These are phyloP conservation scores for Wilhelminamyces savonicus DNA, from an alignment of 805 yeast genomes.

Conservation along the genomic window DNA sequence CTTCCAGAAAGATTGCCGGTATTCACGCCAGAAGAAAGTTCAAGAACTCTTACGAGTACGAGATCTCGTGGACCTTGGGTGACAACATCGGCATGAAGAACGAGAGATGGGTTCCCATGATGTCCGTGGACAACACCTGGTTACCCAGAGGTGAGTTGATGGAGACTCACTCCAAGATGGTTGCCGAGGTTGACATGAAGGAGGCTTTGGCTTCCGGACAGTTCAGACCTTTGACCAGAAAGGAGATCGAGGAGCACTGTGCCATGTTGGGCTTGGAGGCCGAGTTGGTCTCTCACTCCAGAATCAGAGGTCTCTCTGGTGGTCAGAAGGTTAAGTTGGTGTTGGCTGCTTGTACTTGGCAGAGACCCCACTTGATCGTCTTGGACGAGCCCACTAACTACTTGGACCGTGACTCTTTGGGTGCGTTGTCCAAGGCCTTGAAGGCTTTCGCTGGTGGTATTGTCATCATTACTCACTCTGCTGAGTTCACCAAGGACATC, in stretches of 20 bases:
- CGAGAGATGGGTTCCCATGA: conserved; percentile 99
- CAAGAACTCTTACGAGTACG: conserved; percentile 99
- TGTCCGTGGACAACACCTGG: conserved; percentile 99
- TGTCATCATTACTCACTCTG: conserved; percentile 99
- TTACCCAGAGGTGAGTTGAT: conserved; percentile 98
- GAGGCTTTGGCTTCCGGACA: conserved; percentile 99
- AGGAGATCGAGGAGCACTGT: conserved; percentile 99
- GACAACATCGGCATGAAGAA: conserved; percentile 98
- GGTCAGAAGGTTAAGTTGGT: conserved; percentile 99
- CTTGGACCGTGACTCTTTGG: conserved; percentile 98
- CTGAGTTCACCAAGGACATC: conserved; percentile 98
- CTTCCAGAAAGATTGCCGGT: conserved; percentile 94
- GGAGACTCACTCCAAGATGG: conserved; percentile 94
- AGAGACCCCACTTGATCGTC: conserved; percentile 99
- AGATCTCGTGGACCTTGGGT: conserved; percentile 95
- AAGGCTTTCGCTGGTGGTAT: conserved; percentile 99
- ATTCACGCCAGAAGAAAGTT: conserved; percentile 97
- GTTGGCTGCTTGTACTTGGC: conserved; percentile 99
- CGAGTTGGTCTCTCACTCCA: conserved; percentile 98
- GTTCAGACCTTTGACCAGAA: conserved; percentile 99
- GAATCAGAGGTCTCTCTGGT: conserved; percentile 99
- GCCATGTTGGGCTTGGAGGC: conserved; percentile 97
- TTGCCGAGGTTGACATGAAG: conserved; percentile 99
- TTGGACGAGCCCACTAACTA: conserved; percentile 99
- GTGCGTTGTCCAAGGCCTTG: conserved; percentile 98